Evolutionary conservation across 1,139 yeast genomes (phyloP), one percentile per base, ranked within the genome.

Genomic region (Pichia sp.): DNA sequence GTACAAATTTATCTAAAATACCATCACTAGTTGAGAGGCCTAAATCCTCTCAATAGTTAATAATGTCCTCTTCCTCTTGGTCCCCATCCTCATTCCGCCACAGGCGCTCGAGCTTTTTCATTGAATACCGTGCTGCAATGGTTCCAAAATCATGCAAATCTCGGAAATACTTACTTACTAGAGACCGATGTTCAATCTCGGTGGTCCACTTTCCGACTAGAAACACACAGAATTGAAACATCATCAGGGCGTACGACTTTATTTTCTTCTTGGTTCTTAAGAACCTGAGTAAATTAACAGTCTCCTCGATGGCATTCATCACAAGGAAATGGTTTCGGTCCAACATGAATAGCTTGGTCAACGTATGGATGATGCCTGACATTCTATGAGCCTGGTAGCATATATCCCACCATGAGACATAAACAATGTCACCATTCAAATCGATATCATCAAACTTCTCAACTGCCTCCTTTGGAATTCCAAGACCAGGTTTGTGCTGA

Each of bases 341-440:
- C 8, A 82, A 65, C 29, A 76, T 75, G 40, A 82, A 59, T 6
- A 82, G 63, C 54, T 77, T 73, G 2, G 79, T 70, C 23, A 80
- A 62, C 3, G 81, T 67, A 26, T 78, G 70, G 7, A 84, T 58
- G 45, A 77, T 71, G 3, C 81, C 75, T 0, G 79, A 75, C 52
- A 80, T 74, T 4, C 78, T 76, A 57, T 80, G 82, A 1, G 81
- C 69, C 59, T 83, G 87, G 61, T 84, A 87, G 19, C 84, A 75
- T 13, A 83, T 73, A 64, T 85, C 92, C 64, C 77, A 82, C 90
- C 90, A 85, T 41, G 87, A 81, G 51, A 77, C 76, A 48, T 77
- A 77, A 3, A 69, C 62, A 8, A 52, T 54, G 8, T 68, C 64
- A 0, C 74, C 75, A 55, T 64, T 68, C n/a, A 41, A 42, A 6